Conservation (phyloP, 768 basidiomycete genomes). For the Megacollybia marginata region DNA sequence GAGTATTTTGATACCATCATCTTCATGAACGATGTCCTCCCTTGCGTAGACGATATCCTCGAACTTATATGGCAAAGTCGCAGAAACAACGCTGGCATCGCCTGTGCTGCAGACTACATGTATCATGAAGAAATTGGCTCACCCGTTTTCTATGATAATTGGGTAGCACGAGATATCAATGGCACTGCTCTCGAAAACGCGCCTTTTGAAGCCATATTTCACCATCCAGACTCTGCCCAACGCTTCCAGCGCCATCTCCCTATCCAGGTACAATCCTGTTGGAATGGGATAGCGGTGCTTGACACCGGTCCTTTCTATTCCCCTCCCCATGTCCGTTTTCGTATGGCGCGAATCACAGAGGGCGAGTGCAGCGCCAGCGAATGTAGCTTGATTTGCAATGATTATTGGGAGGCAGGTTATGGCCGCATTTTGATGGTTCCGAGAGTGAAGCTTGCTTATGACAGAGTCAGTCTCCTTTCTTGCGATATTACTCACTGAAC, state of each 20-base stretch:
- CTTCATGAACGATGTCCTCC: constrained; percentile 99
- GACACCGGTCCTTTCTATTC: constrained; percentile 95
- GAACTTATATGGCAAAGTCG: constrained; percentile 97
- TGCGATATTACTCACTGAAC: background rate
- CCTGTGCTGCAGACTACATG: constrained; percentile 99
- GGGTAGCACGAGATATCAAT: constrained; percentile 98
- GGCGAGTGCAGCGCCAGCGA: constrained; percentile 94
- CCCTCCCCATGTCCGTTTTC: constrained; percentile 86
- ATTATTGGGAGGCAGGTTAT: constrained; percentile 95
- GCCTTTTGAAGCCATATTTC: constrained; percentile 92
- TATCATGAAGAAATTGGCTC: constrained; percentile 92
- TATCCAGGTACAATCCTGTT: constrained; percentile 94
- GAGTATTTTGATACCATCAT: constrained; percentile 95
- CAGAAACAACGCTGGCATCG: constrained; percentile 93
- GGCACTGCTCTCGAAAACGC: constrained; percentile 98
- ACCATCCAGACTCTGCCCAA: constrained; percentile 63
- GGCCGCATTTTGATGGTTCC: constrained; percentile 98
- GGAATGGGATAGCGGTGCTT: constrained; percentile 95
- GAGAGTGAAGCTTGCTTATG: constrained; percentile 93
- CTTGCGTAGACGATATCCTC: constrained; percentile 94
- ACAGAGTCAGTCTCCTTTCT: constrained; percentile 47
- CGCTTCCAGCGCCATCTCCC: constrained; percentile 92
- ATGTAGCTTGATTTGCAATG: constrained; percentile 96
- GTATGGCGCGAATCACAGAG: constrained; percentile 87
- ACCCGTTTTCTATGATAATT: constrained; percentile 97